These are phyloP conservation scores for Alternaria triticina DNA, from an alignment of 2,329 filamentous ascomycete species.

Conservation along the genomic window DNA sequence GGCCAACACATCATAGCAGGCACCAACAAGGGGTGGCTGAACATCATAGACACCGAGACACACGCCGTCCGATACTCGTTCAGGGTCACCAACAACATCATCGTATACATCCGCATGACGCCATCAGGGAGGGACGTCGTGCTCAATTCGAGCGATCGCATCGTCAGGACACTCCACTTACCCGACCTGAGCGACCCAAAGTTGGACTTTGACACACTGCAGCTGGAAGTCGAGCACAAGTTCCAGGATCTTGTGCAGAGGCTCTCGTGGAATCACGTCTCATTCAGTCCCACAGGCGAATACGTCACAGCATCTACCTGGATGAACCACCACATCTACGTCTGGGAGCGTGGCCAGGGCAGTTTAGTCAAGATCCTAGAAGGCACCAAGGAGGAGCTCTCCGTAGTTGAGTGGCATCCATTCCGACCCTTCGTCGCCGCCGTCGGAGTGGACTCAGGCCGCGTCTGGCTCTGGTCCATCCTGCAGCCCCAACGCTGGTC, in stretches of 20 bases:
- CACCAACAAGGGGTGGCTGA: conserved; percentile 94
- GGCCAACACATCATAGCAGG: conserved; percentile 91
- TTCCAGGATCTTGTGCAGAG: conserved; percentile 98
- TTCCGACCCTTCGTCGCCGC: conserved; percentile 85
- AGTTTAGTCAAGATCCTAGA: conserved; percentile 96
- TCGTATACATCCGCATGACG: conserved; percentile 86
- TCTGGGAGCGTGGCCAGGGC: conserved; percentile 94
- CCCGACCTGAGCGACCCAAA: conserved; percentile 71
- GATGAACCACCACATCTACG: conserved; percentile 98
- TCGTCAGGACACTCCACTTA: conserved; percentile 90
- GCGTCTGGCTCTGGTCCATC: conserved; percentile 96
- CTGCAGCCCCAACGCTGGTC: conserved; percentile 97
- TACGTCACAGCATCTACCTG: conserved; percentile 96
- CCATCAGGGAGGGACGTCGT: conserved; percentile 85
- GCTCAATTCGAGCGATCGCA: conserved; percentile 91
- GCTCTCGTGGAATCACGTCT: conserved; percentile 95
- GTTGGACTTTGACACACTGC: conserved; percentile 83
- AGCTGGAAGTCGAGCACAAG: conserved; percentile 93
- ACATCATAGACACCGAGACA: conserved; percentile 86
- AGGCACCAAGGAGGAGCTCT: conserved; percentile 94
- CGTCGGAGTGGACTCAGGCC: conserved; percentile 89
- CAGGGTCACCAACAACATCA: conserved; percentile 83
- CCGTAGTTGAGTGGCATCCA: conserved; percentile 97
- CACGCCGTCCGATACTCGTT: conserved; percentile 87
- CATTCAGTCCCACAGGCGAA: conserved; percentile 91